These are phyloP conservation scores for Amaranthus hypochondriacus DNA, from an alignment of 148 eudicot genomes.

Conservation along the genomic window DNA sequence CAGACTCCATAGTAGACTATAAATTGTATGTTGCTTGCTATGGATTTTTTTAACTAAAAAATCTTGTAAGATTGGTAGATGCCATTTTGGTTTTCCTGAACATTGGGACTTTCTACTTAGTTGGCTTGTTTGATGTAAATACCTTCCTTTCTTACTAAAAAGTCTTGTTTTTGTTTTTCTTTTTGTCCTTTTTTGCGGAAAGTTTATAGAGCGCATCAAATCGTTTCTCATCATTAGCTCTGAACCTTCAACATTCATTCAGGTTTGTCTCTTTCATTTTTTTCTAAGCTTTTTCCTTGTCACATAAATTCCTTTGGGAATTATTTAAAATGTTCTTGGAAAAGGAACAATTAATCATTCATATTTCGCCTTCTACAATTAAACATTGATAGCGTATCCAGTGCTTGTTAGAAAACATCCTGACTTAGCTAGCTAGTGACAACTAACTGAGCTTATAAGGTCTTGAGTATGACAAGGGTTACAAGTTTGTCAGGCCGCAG, in stretches of 20 bases:
- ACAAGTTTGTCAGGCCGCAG: slow-evolving; percentile 19
- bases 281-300: background rate
- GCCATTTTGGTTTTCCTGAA: too few relatives aligned
- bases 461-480: slow-evolving; percentile 1
- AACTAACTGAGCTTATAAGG: background rate
- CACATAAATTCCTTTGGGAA: background rate
- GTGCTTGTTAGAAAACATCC: background rate
- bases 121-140: background rate
- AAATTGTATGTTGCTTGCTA: too few relatives aligned
- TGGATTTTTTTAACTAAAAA: too few relatives aligned
- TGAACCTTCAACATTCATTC: slow-evolving; percentile 59
- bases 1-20: too few relatives aligned
- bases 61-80: too few relatives aligned
- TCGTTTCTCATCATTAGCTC: slow-evolving; percentile 34
- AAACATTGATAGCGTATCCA: background rate
- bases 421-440: too few relatives aligned
- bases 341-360: background rate
- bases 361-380: background rate
- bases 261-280: slow-evolving; percentile 32
- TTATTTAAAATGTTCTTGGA: background rate
- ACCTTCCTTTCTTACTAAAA: background rate
- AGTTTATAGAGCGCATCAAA: slow-evolving; percentile 44
- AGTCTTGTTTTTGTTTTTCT: background rate
- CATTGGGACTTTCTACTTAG: background rate
- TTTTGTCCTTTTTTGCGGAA: slow-evolving; percentile 9